These are phyloP conservation scores for Salix suchowensis DNA, from an alignment of 345 rosid genomes.

Conservation along the genomic window DNA sequence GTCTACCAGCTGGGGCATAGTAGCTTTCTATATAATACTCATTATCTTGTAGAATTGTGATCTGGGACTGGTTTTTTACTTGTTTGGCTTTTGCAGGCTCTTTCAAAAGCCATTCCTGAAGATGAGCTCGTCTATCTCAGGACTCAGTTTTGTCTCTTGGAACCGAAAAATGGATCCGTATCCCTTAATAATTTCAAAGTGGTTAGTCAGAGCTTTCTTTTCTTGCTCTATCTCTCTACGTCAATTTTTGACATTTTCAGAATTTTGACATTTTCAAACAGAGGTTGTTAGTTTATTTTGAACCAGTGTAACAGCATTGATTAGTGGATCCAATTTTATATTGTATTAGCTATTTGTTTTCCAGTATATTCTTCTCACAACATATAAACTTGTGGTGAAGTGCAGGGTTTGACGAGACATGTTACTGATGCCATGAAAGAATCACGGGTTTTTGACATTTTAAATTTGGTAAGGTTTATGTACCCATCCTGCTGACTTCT, in stretches of 20 bases:
- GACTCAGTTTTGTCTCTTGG: constrained; percentile 73
- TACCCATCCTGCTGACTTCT: not conserved
- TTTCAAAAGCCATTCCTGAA: constrained; percentile 82
- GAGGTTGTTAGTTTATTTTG: not conserved
- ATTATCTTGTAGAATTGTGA: not conserved
- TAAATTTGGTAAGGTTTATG: constrained; percentile 46
- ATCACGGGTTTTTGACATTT: constrained; percentile 62
- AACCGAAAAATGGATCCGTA: constrained; percentile 73
- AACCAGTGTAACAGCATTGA: not conserved
- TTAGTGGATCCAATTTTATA: not conserved
- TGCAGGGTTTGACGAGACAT: constrained; percentile 69
- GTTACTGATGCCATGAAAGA: constrained; percentile 80
- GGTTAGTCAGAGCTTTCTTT: constrained; percentile 41
- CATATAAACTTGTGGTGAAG: constrained; percentile 3
- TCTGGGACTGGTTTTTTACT: not conserved
- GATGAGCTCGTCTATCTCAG: constrained; percentile 64
- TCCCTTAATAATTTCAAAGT: constrained; percentile 57
- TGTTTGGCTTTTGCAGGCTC: constrained; percentile 55
- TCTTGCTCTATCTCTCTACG: not conserved
- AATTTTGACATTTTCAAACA: not conserved
- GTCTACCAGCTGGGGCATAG: not conserved
- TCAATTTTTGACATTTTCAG: not conserved
- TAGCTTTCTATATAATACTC: not conserved
- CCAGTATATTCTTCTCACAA: not conserved
- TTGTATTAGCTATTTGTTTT: not conserved